Base-by-base conservation (phyloP, 2,329 filamentous ascomycete species). In the Colletotrichum truncatum region DNA sequence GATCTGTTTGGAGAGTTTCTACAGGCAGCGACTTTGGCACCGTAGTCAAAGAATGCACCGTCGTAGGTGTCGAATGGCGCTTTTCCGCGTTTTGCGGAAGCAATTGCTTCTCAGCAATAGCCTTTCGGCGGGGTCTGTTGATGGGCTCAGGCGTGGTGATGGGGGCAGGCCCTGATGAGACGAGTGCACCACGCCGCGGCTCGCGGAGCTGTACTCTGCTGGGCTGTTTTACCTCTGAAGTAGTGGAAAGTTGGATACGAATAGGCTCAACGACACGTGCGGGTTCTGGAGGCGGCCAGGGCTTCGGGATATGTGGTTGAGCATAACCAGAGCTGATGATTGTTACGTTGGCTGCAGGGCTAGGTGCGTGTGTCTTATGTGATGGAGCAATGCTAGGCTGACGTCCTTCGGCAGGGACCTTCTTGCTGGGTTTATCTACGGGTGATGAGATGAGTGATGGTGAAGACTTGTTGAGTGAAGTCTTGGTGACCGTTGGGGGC, bases 281-380 rank as follows among this genome's bases (percentile, higher is more conserved):
- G 6, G 25, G 23, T 23, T 21, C 56, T 11, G 56, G 61, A 10
- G 61, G 61, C 18, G 61, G 61, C 61, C 61, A 64, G 4, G 61
- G 56, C 8, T 18, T 61, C 38, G 56, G 14, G 14, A 28, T 18
- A 6, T 61, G 61, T 16, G 61, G 12, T 23, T 61, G 30, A 8
- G 25, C 18, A 8, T 64, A 48, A 36, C 39, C 38, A 25, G 57
- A 46, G 32, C 36, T 64, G 61, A 64, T 38, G 39, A 61, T 53
- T 2, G 30, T 60, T 1, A 64, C 60, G 45, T 11, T 64, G 16
- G 39, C 26, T 7, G 34, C 16, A 18, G 60, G 23, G 21, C 36
- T 34, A 2, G 60, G 18, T 25, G 16, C 16, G 11, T 41, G 11
- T 51, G 43, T 18, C 28, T 32, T n/a, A 8, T 21, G 43, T 5